phyloP scores from a whole-genome alignment of 208 protist genomes.

The Crithidia fasciculata region DNA sequence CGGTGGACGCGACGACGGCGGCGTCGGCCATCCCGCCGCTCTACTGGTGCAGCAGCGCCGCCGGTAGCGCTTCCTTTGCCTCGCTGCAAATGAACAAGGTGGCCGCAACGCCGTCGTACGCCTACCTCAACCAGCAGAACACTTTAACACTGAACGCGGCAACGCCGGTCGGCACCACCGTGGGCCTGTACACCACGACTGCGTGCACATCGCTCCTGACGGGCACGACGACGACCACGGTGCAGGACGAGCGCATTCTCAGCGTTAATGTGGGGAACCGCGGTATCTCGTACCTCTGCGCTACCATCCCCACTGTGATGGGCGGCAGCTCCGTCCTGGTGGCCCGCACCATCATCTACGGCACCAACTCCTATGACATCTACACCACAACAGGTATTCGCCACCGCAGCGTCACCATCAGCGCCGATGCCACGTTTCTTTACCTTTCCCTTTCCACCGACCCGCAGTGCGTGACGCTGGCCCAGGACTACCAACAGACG shows the following conservation, averaged over 20 bases:
- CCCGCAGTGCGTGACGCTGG: constrained; percentile 40
- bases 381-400: constrained; percentile 43
- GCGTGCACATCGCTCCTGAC: constrained; percentile 25
- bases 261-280: constrained; percentile 20
- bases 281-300: constrained; percentile 47
- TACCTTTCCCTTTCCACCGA: constrained; percentile 50
- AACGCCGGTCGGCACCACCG: constrained; percentile 46
- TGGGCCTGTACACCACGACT: constrained; percentile 53
- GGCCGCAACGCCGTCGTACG: constrained; percentile 32
- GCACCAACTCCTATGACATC: constrained; percentile 34
- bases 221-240: constrained; percentile 4
- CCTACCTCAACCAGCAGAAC: constrained; percentile 19
- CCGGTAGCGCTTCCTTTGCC: constrained; percentile 23
- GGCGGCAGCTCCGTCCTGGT: constrained; percentile 25
- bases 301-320: constrained; percentile 34
- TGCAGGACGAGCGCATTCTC: constrained; percentile 19
- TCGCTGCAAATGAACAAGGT: constrained; percentile 47
- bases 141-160: constrained; percentile 44
- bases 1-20: constrained; percentile 33
- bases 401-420: constrained; percentile 39
- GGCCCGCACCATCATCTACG: constrained; percentile 32
- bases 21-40: constrained; percentile 37
- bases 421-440: constrained; percentile 25
- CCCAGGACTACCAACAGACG: constrained; percentile 39
- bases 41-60: constrained; percentile 61